A percentile compares a stretch with the other conserved stretches of the same genome.
phyloP scores from a whole-genome alignment of 306 rosid genomes.

The Benincasa hispida region DNA sequence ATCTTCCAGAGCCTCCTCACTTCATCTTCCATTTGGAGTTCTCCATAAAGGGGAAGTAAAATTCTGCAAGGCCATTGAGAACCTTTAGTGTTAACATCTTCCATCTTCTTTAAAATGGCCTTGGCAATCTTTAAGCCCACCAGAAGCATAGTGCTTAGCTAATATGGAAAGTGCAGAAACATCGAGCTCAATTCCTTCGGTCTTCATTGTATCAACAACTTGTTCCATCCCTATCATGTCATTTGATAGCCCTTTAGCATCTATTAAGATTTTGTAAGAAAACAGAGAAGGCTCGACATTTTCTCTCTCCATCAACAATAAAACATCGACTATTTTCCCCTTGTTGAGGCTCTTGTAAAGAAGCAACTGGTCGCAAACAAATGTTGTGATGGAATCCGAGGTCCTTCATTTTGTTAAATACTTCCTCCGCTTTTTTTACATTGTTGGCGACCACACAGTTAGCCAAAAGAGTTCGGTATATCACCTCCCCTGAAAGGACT shows the following conservation, averaged over 20 bases:
- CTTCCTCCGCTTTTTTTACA: too few relatives aligned
- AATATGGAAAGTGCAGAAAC: slow-evolving; percentile 15
- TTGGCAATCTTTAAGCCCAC: slow-evolving; percentile 64
- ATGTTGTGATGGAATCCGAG: slow-evolving; percentile 41
- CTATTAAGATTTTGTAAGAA: slow-evolving; percentile 51
- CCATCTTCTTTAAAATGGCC: slow-evolving; percentile 53
- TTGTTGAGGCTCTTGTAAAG: slow-evolving; percentile 60
- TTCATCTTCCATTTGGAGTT: slow-evolving; percentile 53
- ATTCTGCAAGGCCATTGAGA: slow-evolving; percentile 23
- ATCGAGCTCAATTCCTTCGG: slow-evolving; percentile 52
- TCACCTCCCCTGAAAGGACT: too few relatives aligned
- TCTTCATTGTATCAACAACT: slow-evolving; percentile 63
- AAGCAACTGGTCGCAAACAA: slow-evolving; percentile 71
- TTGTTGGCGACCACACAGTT: too few relatives aligned
- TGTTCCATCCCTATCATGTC: slow-evolving; percentile 77
- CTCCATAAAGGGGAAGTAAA: slow-evolving; percentile 57
- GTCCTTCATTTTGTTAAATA: slow-evolving; percentile 68
- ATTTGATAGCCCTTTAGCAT: slow-evolving; percentile 40
- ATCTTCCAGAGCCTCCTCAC: slow-evolving; percentile 67
- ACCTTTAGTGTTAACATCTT: slow-evolving; percentile 29
- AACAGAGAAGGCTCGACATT: slow-evolving; percentile 48
- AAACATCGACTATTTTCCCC: slow-evolving; percentile 68
- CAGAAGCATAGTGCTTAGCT: slow-evolving; percentile 44
- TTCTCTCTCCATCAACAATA: slow-evolving; percentile 72
- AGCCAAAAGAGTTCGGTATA: too few relatives aligned